A percentile compares a stretch with the other conserved stretches of the same genome.
Evolutionary conservation across 768 basidiomycete species (phyloP).

Genomic region (Ramaria sp.): DNA sequence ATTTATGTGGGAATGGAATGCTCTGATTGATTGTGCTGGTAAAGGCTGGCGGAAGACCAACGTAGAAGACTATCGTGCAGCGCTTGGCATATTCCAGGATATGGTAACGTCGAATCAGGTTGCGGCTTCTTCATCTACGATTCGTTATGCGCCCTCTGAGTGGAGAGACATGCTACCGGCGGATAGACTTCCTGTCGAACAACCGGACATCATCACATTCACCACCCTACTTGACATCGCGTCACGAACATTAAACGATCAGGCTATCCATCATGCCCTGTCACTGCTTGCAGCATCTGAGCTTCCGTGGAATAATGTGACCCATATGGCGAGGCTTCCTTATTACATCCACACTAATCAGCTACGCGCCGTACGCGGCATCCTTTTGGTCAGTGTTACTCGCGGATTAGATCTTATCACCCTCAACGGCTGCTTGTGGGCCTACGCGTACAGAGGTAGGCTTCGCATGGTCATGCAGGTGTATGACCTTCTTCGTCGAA

Average conservation of each 20-base stretch:
- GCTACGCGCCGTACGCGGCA: conserved; percentile 43
- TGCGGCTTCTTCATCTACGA: conserved; percentile 26
- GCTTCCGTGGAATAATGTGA: conserved; percentile 47
- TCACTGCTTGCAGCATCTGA: conserved; percentile 44
- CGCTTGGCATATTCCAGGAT: conserved; percentile 51
- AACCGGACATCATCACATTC: conserved; percentile 61
- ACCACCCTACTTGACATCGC: conserved; percentile 60
- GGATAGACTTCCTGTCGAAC: conserved; percentile 9
- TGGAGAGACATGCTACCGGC: neutral
- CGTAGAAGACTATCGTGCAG: conserved; percentile 45
- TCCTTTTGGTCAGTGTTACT: conserved; percentile 40
- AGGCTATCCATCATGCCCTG: conserved; percentile 40
- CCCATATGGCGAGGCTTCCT: conserved; percentile 48
- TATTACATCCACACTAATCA: conserved; percentile 41
- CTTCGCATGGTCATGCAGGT: conserved; percentile 48
- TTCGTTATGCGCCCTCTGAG: neutral
- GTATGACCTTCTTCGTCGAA: conserved; percentile 54
- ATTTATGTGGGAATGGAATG: conserved; percentile 66
- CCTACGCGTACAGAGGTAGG: conserved; percentile 42
- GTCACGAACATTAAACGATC: conserved; percentile 33
- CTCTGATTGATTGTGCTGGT: conserved; percentile 56
- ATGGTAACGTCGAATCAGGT: conserved; percentile 26
- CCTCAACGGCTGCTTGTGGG: conserved; percentile 62
- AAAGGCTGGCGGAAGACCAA: conserved; percentile 52
- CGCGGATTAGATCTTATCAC: conserved; percentile 44